Percentiles rank a stretch among this genome's conserved stretches.
Conservation (phyloP, 2,329 filamentous ascomycete species). For the Trichophyton schoenleinii region DNA sequence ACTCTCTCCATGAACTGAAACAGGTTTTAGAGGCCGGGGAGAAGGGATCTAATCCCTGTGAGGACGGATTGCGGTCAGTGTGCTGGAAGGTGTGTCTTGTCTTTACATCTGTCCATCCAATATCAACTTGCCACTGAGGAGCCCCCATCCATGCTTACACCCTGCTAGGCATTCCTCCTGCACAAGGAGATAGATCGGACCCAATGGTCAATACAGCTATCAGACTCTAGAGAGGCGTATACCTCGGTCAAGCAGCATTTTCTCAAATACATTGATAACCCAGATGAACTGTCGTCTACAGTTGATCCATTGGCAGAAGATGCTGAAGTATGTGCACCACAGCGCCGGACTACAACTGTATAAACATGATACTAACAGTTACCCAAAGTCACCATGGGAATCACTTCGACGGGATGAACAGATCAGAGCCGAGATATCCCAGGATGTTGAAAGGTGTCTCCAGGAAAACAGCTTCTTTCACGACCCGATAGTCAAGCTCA, state of each 20-base stretch:
- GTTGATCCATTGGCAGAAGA: constrained; percentile 82
- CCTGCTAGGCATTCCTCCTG: constrained; percentile 59
- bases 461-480: constrained; percentile 89
- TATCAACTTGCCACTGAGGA: neutral
- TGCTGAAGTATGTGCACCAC: constrained; percentile 41
- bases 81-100: constrained; percentile 65
- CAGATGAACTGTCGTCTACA: constrained; percentile 61
- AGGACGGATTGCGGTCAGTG: constrained; percentile 65
- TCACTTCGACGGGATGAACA: constrained; percentile 73
- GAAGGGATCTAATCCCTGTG: constrained; percentile 48
- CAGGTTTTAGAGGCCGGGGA: constrained; percentile 50
- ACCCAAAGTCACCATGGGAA: constrained; percentile 74
- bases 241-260: constrained; percentile 58
- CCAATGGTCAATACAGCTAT: constrained; percentile 56
- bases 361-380: constrained; percentile 16
- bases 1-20: constrained; percentile 48
- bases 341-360: no score
- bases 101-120: neutral
- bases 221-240: constrained; percentile 63
- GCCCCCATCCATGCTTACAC: constrained; percentile 6
- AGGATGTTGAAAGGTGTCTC: constrained; percentile 83
- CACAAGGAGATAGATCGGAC: constrained; percentile 54
- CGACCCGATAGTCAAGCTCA: constrained; percentile 60
- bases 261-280: constrained; percentile 69
- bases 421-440: constrained; percentile 74